These are phyloP conservation scores for Gossypioides kirkii DNA, from an alignment of 345 rosid species.

Conservation along the genomic window DNA sequence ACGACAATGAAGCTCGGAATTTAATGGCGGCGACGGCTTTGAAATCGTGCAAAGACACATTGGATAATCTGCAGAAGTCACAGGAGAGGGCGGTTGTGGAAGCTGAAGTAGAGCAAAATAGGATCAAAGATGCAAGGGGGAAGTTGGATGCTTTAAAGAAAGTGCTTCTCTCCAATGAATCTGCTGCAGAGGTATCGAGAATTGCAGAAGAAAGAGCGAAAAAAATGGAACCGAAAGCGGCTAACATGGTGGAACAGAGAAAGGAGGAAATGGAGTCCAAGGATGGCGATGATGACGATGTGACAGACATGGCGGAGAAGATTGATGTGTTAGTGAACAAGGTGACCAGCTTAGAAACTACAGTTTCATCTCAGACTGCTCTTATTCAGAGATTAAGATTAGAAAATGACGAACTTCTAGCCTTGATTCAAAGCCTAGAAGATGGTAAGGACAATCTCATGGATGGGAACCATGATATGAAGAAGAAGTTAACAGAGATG, in stretches of 20 bases:
- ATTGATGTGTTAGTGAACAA: slow-evolving; percentile 83
- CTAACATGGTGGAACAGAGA: slow-evolving; percentile 20
- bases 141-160: slow-evolving; percentile 52
- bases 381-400: slow-evolving; percentile 54
- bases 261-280: slow-evolving; percentile 47
- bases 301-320: slow-evolving; percentile 78
- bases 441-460: slow-evolving; percentile 45
- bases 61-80: slow-evolving; percentile 57
- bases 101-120: slow-evolving; percentile 45
- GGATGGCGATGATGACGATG: slow-evolving; percentile 33
- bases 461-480: slow-evolving; percentile 37
- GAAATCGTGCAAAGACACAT: slow-evolving; percentile 73
- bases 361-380: slow-evolving; percentile 66
- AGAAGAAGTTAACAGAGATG: slow-evolving; percentile 51
- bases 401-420: slow-evolving; percentile 71
- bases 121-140: slow-evolving; percentile 39
- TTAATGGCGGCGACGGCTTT: slow-evolving; percentile 77
- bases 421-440: slow-evolving; percentile 57
- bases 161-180: slow-evolving; percentile 26
- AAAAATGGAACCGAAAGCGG: slow-evolving; percentile 26
- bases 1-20: slow-evolving; percentile 76
- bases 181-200: background rate
- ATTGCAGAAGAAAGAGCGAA: slow-evolving; percentile 16
- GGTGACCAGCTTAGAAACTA: slow-evolving; percentile 67
- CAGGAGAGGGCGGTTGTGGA: slow-evolving; percentile 53